phyloP scores from a whole-genome alignment of 768 basidiomycete species.

The Lentinula guzmanii region DNA sequence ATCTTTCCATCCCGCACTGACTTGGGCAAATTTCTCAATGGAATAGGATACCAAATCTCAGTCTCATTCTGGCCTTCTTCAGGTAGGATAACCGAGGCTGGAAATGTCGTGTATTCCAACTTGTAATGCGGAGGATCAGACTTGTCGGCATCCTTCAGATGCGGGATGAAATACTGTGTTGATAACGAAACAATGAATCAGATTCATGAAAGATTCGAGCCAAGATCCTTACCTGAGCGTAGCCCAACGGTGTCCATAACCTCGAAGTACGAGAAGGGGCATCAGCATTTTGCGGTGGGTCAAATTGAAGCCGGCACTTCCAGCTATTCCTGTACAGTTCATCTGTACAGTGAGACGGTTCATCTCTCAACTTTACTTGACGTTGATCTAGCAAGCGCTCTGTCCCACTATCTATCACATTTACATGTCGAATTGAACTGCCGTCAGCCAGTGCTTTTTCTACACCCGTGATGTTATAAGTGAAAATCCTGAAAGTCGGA shows the following conservation, averaged over 20 bases:
- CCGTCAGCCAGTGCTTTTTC: conserved; percentile 1
- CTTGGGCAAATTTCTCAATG: conserved; percentile 47
- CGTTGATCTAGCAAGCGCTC: conserved; percentile 42
- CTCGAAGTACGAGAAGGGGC: conserved; percentile 70
- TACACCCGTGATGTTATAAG: conserved; percentile 65
- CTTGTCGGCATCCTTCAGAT: conserved; percentile 42
- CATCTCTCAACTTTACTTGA: conserved; percentile 40
- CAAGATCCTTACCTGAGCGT: conserved; percentile 60
- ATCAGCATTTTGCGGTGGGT: conserved; percentile 55
- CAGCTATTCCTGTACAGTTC: conserved; percentile 52
- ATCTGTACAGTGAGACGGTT: conserved; percentile 39
- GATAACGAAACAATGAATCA: conserved; percentile 1
- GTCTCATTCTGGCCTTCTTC: conserved; percentile 13
- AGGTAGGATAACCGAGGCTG: conserved; percentile 22
- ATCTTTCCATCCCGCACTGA: conserved; percentile 34
- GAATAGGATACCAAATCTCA: conserved; percentile 45
- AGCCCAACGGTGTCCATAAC: conserved; percentile 72
- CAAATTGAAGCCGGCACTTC: conserved; percentile 54
- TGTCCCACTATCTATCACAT: conserved; percentile 19
- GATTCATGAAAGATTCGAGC: neutral
- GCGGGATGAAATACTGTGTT: conserved; percentile 66
- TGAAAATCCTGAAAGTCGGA: conserved; percentile 74
- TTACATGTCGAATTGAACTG: conserved; percentile 16
- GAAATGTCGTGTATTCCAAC: conserved; percentile 76
- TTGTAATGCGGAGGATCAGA: conserved; percentile 53